Percentiles rank a stretch among this genome's conserved stretches.
Conservation (phyloP, 163 green algal species). For the Chlorella variabilis region DNA sequence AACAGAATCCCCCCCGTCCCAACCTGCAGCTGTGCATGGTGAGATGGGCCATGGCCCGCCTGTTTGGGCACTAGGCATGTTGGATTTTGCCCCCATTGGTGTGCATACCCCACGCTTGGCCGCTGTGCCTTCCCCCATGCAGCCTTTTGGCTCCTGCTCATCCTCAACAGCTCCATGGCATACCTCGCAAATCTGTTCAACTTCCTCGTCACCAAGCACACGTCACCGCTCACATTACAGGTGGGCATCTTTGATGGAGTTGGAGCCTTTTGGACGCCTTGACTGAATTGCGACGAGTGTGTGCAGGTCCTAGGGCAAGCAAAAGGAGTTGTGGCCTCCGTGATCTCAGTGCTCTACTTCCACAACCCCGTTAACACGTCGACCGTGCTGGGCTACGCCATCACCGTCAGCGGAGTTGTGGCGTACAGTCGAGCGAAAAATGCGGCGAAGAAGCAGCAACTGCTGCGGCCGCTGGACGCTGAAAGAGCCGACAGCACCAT, state of each 20-base stretch:
- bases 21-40: no score
- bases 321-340: slow-evolving; percentile 94
- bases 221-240: slow-evolving; percentile 94
- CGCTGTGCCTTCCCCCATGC: background rate
- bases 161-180: slow-evolving; percentile 86
- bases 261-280: no score
- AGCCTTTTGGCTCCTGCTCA: slow-evolving; percentile 79
- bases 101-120: no score
- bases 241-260: no score
- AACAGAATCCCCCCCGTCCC: no score
- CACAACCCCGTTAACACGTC: slow-evolving; percentile 71
- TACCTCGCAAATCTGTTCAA: slow-evolving; percentile 98
- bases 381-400: slow-evolving; percentile 57
- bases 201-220: slow-evolving; percentile 98
- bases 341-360: slow-evolving; percentile 88
- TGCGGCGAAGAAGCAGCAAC: slow-evolving; percentile 14
- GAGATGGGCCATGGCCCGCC: no score
- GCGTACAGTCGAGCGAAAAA: slow-evolving; percentile 67
- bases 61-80: no score
- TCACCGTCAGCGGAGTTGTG: slow-evolving; percentile 87
- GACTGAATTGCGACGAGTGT: no score
- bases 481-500: no score
- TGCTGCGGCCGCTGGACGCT: no score
- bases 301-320: slow-evolving; percentile 95
- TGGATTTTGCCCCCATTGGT: no score